Evolutionary conservation across 176 grass and related monocot species (phyloP).

Genomic region (Tuctoria greenei): DNA sequence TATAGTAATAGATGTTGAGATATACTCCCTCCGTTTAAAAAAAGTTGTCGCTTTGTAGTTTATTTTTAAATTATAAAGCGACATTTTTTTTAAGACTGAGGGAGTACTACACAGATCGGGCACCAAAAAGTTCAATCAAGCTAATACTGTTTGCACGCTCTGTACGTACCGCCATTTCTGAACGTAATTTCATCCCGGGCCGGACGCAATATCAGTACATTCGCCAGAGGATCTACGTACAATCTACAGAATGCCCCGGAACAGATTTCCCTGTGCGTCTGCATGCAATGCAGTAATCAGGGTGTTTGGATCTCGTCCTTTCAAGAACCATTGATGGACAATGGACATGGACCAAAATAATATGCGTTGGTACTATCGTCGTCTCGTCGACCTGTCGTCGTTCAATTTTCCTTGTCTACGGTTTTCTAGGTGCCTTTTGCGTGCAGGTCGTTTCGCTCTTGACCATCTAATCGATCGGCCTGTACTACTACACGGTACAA

Average conservation of each 20-base stretch:
- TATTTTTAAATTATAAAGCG: no score
- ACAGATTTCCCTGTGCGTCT: neutral
- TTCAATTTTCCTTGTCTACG: neutral
- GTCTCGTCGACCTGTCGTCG: neutral
- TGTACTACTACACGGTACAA: slow-evolving; percentile 11
- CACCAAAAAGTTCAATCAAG: neutral
- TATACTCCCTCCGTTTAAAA: no score
- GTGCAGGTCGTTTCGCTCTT: slow-evolving; percentile 38
- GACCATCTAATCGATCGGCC: slow-evolving; percentile 1
- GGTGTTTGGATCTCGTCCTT: neutral
- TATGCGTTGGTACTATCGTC: neutral
- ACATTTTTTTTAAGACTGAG: no score
- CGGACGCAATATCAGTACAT: neutral
- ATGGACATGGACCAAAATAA: neutral
- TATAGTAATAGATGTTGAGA: neutral
- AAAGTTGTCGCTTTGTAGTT: no score
- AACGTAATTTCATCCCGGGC: neutral
- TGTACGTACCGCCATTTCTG: neutral
- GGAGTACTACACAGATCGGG: no score
- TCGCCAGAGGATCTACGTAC: neutral
- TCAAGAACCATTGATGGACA: slow-evolving; percentile 24
- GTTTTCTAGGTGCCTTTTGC: slow-evolving; percentile 18
- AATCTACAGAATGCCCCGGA: neutral
- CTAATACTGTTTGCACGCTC: neutral
- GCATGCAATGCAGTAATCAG: no score